Percentiles rank a stretch among this genome's conserved stretches.
Evolutionary conservation across 768 basidiomycete species (phyloP).

Genomic region (Boletus tomentosulus): DNA sequence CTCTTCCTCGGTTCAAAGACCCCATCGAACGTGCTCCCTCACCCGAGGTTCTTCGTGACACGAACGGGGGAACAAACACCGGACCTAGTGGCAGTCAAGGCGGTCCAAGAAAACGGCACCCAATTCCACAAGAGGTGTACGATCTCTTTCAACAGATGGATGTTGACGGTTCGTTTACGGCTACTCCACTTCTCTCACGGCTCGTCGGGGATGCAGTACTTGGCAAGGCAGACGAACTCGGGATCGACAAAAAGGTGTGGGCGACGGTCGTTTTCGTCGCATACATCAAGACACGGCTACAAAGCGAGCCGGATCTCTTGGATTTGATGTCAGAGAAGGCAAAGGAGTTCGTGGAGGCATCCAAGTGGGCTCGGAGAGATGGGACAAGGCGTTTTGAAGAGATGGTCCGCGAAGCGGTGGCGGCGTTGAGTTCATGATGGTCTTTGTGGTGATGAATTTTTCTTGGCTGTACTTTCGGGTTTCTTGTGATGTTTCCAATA

Average conservation of each 20-base stretch:
- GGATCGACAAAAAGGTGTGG: conserved; percentile 41
- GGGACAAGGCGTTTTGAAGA: conserved; percentile 11
- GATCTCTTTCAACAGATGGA: conserved; percentile 38
- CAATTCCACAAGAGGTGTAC: conserved; percentile 28
- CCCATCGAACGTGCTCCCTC: conserved; percentile 30
- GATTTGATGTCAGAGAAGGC: conserved; percentile 42
- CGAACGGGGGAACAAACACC: background rate
- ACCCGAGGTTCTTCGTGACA: conserved; percentile 23
- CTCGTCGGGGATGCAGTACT: conserved; percentile 37
- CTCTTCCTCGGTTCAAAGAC: conserved; percentile 24
- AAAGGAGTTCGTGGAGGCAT: conserved; percentile 33
- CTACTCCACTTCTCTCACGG: conserved; percentile 25
- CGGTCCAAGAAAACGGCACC: background rate
- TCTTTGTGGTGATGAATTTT: background rate
- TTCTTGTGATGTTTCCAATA: background rate
- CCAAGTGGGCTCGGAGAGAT: background rate
- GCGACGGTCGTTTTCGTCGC: conserved; percentile 46
- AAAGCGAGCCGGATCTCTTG: conserved; percentile 37
- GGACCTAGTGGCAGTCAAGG: background rate
- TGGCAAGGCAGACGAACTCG: conserved; percentile 27
- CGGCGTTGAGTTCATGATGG: conserved; percentile 1
- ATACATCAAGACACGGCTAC: conserved; percentile 39
- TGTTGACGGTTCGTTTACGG: conserved; percentile 48
- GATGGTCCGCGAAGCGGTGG: conserved; percentile 16
- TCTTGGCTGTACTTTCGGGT: background rate